Base-by-base conservation (phyloP, 768 basidiomycete species). In the Cystobasidiopsis lactophilus region DNA sequence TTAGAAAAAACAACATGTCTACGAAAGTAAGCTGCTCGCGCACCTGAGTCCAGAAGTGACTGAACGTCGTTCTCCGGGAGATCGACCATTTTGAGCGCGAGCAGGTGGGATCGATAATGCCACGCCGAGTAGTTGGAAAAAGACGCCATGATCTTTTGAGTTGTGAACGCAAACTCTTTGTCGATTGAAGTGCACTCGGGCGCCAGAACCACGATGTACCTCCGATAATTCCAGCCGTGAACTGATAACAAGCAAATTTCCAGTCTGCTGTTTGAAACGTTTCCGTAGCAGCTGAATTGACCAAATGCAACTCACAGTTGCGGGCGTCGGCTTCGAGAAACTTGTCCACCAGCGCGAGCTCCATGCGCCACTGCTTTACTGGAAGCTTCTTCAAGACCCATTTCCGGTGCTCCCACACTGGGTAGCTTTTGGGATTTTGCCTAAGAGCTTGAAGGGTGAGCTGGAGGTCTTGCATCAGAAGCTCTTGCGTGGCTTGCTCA, bases 101-200 rank as follows among this genome's bases (percentile, higher is more conserved):
- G 70, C 7, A 86, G 71, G 51, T 63, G 56, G 18, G 49, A 84
- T 31, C 93, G 77, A 60, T 93, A 88, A 66, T 98, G 93, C 93
- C 93, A 98, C 21, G 93, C 93, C 57, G 86, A 91, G 65, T 93
- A 96, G 65, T 98, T 96, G 31, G 85, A 91, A 64, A 96, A 88
- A 62, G 85, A 95, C 46, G 79, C 70, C 66, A 82, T 79, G 58
- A 98, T 96, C 71, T 95, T 96, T 55, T 74, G 75, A 40, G 75
- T 77, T 2, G 93, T 96, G 63, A 84, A 96, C 0, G 70, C 72
- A 26, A 98, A 68, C 64, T 96, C 93, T n/a, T 76, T 71, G 3
- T 65, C 67, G 38, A 74, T 69, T 3, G 79, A 69, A 14, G 65
- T 66, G 24, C 64, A 59, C 5, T 50, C 43, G 0, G 62, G 54